Evolutionary conservation across 176 grass and related monocot genomes (phyloP).

Genomic region (Triticum aestivum): DNA sequence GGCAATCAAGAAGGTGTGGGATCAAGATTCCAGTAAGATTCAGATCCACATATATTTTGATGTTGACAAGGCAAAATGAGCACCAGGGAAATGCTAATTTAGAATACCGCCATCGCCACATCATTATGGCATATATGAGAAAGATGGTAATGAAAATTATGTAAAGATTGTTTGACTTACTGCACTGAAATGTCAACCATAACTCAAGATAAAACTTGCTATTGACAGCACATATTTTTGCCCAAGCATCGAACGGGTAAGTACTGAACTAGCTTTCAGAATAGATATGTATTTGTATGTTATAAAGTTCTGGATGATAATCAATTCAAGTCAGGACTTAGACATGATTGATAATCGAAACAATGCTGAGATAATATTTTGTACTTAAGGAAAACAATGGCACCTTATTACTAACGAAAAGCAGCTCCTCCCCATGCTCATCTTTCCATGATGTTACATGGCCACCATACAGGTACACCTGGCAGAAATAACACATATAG

Average conservation of each 20-base stretch:
- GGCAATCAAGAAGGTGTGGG: background rate
- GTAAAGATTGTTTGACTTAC: background rate
- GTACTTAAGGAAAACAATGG: conserved; percentile 11
- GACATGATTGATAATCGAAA: background rate
- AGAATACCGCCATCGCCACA: background rate
- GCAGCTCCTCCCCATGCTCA: conserved; percentile 69
- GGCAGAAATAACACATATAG: conserved; percentile 20
- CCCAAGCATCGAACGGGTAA: background rate
- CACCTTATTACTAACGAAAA: conserved; percentile 83
- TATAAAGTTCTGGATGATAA: conserved; percentile 10
- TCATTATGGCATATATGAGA: background rate
- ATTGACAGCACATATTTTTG: conserved; percentile 9
- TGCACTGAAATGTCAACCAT: background rate
- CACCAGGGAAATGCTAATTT: conserved; percentile 11
- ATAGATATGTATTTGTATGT: conserved; percentile 13
- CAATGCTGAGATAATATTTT: background rate
- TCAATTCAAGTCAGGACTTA: background rate
- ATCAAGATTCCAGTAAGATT: background rate
- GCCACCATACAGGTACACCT: conserved; percentile 76
- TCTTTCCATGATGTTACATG: conserved; percentile 88
- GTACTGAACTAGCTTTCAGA: conserved; percentile 13
- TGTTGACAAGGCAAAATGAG: conserved; percentile 20
- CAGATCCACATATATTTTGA: conserved; percentile 13
- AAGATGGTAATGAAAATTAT: conserved; percentile 3
- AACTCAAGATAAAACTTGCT: conserved; percentile 23